Percentiles rank a stretch among this genome's conserved stretches.
phyloP scores from a whole-genome alignment of 2,329 filamentous ascomycete genomes.

The Ophiostoma pallidulum region DNA sequence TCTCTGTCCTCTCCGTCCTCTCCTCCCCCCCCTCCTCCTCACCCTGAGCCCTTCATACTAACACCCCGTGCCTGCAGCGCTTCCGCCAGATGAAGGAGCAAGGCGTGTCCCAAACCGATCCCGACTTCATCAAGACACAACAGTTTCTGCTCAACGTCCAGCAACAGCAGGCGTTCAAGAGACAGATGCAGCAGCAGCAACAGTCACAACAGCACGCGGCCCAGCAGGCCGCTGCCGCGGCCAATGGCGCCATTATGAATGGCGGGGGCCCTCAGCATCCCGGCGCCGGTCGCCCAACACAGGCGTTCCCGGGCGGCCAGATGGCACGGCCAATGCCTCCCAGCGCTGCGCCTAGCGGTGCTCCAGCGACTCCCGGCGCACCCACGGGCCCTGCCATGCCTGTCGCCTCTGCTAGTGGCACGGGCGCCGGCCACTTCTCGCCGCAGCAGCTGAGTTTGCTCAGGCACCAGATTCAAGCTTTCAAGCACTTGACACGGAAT shows the following conservation, averaged over 20 bases:
- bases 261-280: slow-evolving; percentile 20
- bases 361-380: slow-evolving; percentile 7
- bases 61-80: slow-evolving; percentile 47
- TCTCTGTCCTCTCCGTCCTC: no score
- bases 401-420: slow-evolving; percentile 18
- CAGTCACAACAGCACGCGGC: slow-evolving; percentile 21
- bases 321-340: slow-evolving; percentile 14
- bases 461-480: slow-evolving; percentile 80
- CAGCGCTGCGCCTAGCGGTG: background rate
- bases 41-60: no score
- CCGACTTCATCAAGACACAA: slow-evolving; percentile 76
- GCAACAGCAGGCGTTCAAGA: slow-evolving; percentile 24
- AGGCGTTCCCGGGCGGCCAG: slow-evolving; percentile 19
- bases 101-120: slow-evolving; percentile 72
- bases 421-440: slow-evolving; percentile 54
- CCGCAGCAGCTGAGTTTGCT: slow-evolving; percentile 70
- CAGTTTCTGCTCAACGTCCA: slow-evolving; percentile 62
- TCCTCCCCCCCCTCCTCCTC: no score
- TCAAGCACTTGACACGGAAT: slow-evolving; percentile 84
- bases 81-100: slow-evolving; percentile 81
- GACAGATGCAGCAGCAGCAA: slow-evolving; percentile 33
- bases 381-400: slow-evolving; percentile 19
- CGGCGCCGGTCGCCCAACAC: slow-evolving; percentile 26
- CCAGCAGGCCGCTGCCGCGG: slow-evolving; percentile 24
- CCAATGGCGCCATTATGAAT: slow-evolving; percentile 34